phyloP scores from a whole-genome alignment of 768 basidiomycete genomes.

The Gelatoporia subvermispora region DNA sequence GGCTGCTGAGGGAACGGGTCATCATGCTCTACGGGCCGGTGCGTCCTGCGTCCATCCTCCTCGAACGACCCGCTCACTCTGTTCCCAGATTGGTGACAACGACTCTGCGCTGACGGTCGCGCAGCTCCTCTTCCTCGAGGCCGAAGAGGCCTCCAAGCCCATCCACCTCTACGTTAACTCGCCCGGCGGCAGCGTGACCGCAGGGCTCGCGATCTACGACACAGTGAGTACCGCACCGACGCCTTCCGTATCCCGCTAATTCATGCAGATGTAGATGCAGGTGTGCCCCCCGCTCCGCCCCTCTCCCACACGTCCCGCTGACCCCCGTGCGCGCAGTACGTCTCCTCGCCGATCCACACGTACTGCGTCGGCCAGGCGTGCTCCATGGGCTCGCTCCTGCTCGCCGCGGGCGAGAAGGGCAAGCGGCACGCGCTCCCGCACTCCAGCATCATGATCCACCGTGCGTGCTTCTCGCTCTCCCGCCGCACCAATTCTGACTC shows the following conservation, averaged over 20 bases:
- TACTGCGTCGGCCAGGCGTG: conserved; percentile 95
- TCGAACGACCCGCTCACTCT: neutral
- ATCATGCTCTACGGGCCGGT: conserved; percentile 95
- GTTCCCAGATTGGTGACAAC: conserved; percentile 80
- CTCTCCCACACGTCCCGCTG: neutral
- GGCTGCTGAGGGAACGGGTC: conserved; percentile 87
- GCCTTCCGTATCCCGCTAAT: neutral
- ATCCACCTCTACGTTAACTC: conserved; percentile 98
- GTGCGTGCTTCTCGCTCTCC: conserved; percentile 38
- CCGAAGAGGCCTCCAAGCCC: conserved; percentile 89
- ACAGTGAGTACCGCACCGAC: conserved; percentile 52
- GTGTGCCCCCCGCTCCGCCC: conserved; percentile 27
- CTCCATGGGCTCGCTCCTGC: conserved; percentile 91
- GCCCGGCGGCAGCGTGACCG: conserved; percentile 93
- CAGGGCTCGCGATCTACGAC: conserved; percentile 95
- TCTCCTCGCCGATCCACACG: conserved; percentile 92
- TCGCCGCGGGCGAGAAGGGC: conserved; percentile 86
- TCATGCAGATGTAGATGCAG: conserved; percentile 55
- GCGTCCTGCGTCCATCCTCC: conserved; percentile 22
- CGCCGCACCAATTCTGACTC: conserved; percentile 6
- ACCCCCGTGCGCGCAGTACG: conserved; percentile 45
- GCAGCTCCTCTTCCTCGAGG: conserved; percentile 92
- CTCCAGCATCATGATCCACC: conserved; percentile 98
- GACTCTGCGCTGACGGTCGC: conserved; percentile 86
- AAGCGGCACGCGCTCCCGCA: conserved; percentile 91